phyloP scores from a whole-genome alignment of 352 stramenopile genomes.

The Phytophthora colocasiae region DNA sequence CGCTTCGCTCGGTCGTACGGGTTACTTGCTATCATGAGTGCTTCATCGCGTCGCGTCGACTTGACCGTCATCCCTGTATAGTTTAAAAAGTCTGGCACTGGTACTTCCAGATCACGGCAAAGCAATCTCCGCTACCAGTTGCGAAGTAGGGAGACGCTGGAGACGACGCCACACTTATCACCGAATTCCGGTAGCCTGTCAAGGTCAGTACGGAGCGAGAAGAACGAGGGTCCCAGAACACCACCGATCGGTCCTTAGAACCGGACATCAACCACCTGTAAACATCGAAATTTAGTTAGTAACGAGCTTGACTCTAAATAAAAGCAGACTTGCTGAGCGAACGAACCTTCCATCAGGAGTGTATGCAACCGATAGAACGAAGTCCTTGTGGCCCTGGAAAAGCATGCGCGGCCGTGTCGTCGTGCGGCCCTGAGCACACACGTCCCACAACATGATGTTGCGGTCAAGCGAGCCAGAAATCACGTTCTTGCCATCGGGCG shows the following conservation, averaged over 20 bases:
- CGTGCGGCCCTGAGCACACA: constrained; percentile 78
- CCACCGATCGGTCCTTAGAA: constrained; percentile 87
- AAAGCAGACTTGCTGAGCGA: constrained; percentile 6
- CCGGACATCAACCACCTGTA: constrained; percentile 87
- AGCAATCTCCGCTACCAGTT: constrained; percentile 85
- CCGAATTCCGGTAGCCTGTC: constrained; percentile 87
- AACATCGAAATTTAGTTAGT: constrained; percentile 20
- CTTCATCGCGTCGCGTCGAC: constrained; percentile 33
- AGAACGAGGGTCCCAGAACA: constrained; percentile 88
- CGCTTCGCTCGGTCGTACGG: constrained; percentile 28
- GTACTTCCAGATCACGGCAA: constrained; percentile 90
- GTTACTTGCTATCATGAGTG: constrained; percentile 13
- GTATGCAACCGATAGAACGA: constrained; percentile 87
- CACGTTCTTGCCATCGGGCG: constrained; percentile 86
- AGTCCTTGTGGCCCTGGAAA: constrained; percentile 90
- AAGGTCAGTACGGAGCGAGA: constrained; percentile 84
- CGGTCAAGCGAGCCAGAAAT: constrained; percentile 87
- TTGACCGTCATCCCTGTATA: constrained; percentile 48
- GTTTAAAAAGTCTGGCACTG: constrained; percentile 90
- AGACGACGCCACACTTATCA: constrained; percentile 90
- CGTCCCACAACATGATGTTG: constrained; percentile 91
- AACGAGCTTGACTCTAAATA: not conserved
- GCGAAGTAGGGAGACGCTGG: constrained; percentile 86
- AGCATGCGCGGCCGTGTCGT: constrained; percentile 86
- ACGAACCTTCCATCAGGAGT: constrained; percentile 86